phyloP scores from a whole-genome alignment of 73 alveolate genomes.

The Tetrahymena malaccensis region DNA sequence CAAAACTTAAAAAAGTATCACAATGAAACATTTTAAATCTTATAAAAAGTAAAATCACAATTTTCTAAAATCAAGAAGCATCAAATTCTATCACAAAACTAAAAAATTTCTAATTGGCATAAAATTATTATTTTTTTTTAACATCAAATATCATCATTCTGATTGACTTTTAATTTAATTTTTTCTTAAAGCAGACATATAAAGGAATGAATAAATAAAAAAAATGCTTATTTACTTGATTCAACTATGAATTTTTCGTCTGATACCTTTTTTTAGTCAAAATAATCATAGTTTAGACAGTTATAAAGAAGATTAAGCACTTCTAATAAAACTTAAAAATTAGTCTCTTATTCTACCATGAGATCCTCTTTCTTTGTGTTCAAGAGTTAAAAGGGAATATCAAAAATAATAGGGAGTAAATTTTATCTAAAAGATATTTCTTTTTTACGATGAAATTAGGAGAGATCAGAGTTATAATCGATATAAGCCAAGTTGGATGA shows the following conservation, averaged over 20 bases:
- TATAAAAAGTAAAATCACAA: neutral
- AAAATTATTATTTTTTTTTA: no score
- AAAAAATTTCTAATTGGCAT: no score
- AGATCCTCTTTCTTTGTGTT: neutral
- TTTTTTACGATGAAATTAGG: neutral
- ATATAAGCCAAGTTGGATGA: neutral
- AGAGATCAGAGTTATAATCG: neutral
- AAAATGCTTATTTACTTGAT: neutral
- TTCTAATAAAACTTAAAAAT: neutral
- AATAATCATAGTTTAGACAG: neutral
- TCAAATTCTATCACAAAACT: no score
- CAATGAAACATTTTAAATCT: no score
- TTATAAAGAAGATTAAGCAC: neutral
- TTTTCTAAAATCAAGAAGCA: neutral
- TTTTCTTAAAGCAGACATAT: no score
- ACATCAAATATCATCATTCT: no score
- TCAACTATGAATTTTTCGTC: neutral
- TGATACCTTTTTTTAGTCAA: neutral
- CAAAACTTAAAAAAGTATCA: no score
- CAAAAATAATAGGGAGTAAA: neutral
- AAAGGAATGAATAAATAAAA: no score
- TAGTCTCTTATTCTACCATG: neutral
- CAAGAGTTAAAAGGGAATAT: neutral
- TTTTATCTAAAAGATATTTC: neutral
- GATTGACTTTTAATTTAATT: no score